Percentiles rank a stretch among this genome's conserved stretches.
Conservation (phyloP, 2,329 filamentous ascomycete species). For the Colletotrichum endophyticum region DNA sequence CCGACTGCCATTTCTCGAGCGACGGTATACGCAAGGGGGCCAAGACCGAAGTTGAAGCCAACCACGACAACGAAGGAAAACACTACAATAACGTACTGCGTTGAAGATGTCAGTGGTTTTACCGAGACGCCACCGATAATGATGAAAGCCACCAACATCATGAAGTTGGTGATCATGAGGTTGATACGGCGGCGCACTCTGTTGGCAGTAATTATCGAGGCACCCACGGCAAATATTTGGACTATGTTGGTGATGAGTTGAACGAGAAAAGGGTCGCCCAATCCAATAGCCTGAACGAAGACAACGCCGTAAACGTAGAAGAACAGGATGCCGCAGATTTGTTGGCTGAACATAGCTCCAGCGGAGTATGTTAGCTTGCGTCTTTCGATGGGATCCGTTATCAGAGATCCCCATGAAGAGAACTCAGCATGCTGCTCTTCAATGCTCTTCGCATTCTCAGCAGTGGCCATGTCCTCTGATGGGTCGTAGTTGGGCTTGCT, state of each 20-base stretch:
- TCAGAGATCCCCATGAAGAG: constrained; percentile 27
- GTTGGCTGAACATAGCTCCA: constrained; percentile 42
- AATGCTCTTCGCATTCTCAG: neutral
- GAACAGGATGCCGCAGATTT: constrained; percentile 46
- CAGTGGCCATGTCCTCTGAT: neutral
- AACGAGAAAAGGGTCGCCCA: neutral
- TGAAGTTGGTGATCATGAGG: neutral
- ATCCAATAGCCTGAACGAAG: constrained; percentile 30
- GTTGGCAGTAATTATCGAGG: neutral
- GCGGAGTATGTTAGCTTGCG: constrained; percentile 42
- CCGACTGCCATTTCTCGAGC: neutral
- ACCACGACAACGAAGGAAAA: neutral
- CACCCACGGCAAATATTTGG: neutral
- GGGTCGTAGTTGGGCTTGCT: constrained; percentile 26
- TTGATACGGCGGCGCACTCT: neutral
- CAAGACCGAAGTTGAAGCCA: neutral
- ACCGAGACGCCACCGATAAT: neutral
- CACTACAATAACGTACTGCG: neutral
- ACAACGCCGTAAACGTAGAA: constrained; percentile 41
- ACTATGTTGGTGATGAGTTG: neutral
- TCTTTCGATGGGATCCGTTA: constrained; percentile 42
- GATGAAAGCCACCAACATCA: neutral
- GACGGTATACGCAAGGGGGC: neutral
- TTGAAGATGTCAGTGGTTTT: neutral
- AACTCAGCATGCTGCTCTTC: neutral